Percentiles rank a stretch among this genome's conserved stretches.
phyloP scores from a whole-genome alignment of 2,329 filamentous ascomycete species.

The Proliferodiscus dingleyae region DNA sequence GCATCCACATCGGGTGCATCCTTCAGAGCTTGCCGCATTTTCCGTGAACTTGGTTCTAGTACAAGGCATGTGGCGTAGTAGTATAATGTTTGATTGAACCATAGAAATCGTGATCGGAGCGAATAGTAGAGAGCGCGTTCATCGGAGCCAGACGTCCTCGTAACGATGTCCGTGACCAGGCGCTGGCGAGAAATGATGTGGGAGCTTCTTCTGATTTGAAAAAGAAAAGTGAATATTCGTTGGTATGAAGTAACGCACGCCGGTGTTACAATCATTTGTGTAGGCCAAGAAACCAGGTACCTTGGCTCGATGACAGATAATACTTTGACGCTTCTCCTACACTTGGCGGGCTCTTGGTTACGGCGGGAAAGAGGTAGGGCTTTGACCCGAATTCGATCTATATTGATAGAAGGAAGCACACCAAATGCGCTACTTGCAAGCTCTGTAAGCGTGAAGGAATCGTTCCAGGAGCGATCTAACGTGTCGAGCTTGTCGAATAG shows the following conservation, averaged over 20 bases:
- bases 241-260: constrained; percentile 64
- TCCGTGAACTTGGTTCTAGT: constrained; percentile 53
- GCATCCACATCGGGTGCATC: constrained; percentile 69
- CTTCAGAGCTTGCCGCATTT: constrained; percentile 53
- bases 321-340: constrained; percentile 54
- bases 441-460: constrained; percentile 76
- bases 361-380: constrained; percentile 38
- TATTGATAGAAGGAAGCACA: constrained; percentile 46
- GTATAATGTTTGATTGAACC: constrained; percentile 72
- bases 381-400: constrained; percentile 57
- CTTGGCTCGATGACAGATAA: constrained; percentile 60
- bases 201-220: constrained; percentile 71
- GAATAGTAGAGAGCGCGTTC: constrained; percentile 50
- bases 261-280: constrained; percentile 68
- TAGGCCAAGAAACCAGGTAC: constrained; percentile 63
- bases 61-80: constrained; percentile 73
- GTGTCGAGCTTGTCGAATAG: constrained; percentile 73
- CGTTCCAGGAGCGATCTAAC: constrained; percentile 61
- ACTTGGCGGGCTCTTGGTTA: constrained; percentile 40
- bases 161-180: constrained; percentile 38
- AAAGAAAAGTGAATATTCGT: constrained; percentile 65
- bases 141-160: constrained; percentile 34
- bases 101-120: constrained; percentile 65
- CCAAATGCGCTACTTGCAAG: constrained; percentile 68
- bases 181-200: constrained; percentile 57